Evolutionary conservation across 2,329 filamentous ascomycete genomes (phyloP).

Genomic region (Sporothrix schenckii): DNA sequence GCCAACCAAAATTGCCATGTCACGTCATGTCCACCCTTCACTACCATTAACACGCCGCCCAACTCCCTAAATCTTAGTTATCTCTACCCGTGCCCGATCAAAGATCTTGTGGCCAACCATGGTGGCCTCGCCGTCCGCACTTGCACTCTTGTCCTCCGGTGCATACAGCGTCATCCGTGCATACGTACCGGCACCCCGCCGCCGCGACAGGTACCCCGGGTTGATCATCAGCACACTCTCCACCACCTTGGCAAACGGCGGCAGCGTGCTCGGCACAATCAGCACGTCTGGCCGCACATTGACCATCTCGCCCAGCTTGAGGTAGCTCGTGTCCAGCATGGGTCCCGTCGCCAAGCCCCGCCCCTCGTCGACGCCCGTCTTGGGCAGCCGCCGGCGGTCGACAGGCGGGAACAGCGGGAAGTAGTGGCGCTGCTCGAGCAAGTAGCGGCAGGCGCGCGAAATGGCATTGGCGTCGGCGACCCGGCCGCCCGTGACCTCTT

Average conservation of each 20-base stretch:
- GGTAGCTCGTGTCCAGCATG: constrained; percentile 78
- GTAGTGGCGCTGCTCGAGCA: constrained; percentile 90
- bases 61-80: constrained; percentile 65
- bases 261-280: constrained; percentile 78
- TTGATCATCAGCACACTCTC: constrained; percentile 90
- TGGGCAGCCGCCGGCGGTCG: constrained; percentile 67
- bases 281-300: constrained; percentile 83
- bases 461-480: constrained; percentile 61
- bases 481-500: constrained; percentile 67
- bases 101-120: constrained; percentile 76
- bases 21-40: neutral
- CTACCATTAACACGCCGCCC: neutral
- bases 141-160: constrained; percentile 56
- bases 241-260: constrained; percentile 88
- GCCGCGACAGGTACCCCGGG: constrained; percentile 83
- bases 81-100: constrained; percentile 82
- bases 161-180: constrained; percentile 76
- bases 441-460: constrained; percentile 70
- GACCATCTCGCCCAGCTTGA: constrained; percentile 89
- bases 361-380: constrained; percentile 62
- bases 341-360: constrained; percentile 69
- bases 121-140: constrained; percentile 58
- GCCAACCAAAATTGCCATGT: neutral
- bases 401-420: constrained; percentile 85
- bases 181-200: constrained; percentile 81